Conservation (phyloP, 768 basidiomycete genomes). For the Pulveroboletus sp. region DNA sequence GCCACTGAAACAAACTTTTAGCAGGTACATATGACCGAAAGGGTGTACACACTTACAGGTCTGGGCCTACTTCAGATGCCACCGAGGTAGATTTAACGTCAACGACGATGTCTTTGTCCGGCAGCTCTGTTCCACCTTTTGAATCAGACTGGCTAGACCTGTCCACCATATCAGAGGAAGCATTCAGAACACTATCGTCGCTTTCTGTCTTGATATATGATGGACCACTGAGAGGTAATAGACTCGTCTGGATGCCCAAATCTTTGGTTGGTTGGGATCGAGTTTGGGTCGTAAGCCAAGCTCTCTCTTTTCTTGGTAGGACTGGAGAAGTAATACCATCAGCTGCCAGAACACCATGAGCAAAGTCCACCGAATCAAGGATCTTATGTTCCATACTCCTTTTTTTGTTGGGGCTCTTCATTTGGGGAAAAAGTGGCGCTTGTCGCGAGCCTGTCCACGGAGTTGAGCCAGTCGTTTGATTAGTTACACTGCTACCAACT, state of each 20-base stretch:
- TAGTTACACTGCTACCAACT: slow-evolving; percentile 9
- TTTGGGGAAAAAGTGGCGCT: slow-evolving; percentile 25
- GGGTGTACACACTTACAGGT: slow-evolving; percentile 6
- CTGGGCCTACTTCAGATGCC: background rate
- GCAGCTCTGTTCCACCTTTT: background rate
- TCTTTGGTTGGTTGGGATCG: slow-evolving; percentile 8
- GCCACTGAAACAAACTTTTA: slow-evolving; percentile 1
- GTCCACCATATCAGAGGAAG: background rate
- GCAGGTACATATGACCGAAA: background rate
- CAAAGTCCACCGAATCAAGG: background rate
- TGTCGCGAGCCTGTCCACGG: slow-evolving; percentile 18
- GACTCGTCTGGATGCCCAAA: slow-evolving; percentile 22
- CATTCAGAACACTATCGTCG: background rate
- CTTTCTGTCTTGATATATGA: background rate
- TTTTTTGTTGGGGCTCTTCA: slow-evolving; percentile 22
- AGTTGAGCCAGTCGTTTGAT: background rate
- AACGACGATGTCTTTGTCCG: background rate
- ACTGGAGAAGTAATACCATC: slow-evolving; percentile 21
- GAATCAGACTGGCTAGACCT: background rate
- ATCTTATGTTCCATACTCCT: slow-evolving; percentile 12
- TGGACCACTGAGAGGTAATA: background rate
- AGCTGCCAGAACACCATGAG: slow-evolving; percentile 13
- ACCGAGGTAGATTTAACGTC: background rate
- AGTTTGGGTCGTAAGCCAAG: slow-evolving; percentile 2
- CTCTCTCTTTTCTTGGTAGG: slow-evolving; percentile 21